Conservation (phyloP, 345 rosid species). For the Citrus glauca region DNA sequence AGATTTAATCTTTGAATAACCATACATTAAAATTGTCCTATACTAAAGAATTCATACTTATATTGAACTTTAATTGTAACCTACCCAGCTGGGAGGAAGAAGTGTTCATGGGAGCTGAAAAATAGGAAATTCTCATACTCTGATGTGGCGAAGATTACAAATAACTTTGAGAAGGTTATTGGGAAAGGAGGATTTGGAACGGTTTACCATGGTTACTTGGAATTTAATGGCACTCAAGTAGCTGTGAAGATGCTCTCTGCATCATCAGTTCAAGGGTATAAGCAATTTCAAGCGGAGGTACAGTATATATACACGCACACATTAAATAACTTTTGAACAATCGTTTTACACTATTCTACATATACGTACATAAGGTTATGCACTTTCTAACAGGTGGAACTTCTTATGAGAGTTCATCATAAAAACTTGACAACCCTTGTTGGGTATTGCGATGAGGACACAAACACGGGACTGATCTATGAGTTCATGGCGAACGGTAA, state of each 20-base stretch:
- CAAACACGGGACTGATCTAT: constrained; percentile 24
- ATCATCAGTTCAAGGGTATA: constrained; percentile 13
- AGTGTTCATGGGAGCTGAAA: constrained; percentile 12
- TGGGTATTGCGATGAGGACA: constrained; percentile 36
- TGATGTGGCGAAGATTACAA: constrained; percentile 17
- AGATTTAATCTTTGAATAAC: too few relatives aligned
- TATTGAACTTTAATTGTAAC: too few relatives aligned
- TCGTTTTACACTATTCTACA: too few relatives aligned
- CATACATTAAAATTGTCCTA: too few relatives aligned
- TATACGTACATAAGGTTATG: too few relatives aligned
- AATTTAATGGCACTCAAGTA: constrained; percentile 13
- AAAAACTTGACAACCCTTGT: constrained; percentile 40
- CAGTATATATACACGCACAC: not conserved
- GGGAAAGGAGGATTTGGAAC: constrained; percentile 32
- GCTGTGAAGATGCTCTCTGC: constrained; percentile 29
- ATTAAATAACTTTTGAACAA: too few relatives aligned
- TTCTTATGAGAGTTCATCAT: constrained; percentile 58
- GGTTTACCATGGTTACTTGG: constrained; percentile 25
- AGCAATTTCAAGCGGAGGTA: constrained; percentile 23
- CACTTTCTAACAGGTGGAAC: constrained; percentile 32
- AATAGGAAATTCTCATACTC: constrained; percentile 11
- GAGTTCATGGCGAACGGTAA: constrained; percentile 37
- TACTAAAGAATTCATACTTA: too few relatives aligned
- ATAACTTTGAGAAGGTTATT: constrained; percentile 16
- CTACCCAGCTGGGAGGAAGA: not conserved